Percentiles rank a stretch among this genome's conserved stretches.
These are phyloP conservation scores for Pseudogymnoascus sp. DNA, from an alignment of 2,329 filamentous ascomycete species.

Conservation along the genomic window DNA sequence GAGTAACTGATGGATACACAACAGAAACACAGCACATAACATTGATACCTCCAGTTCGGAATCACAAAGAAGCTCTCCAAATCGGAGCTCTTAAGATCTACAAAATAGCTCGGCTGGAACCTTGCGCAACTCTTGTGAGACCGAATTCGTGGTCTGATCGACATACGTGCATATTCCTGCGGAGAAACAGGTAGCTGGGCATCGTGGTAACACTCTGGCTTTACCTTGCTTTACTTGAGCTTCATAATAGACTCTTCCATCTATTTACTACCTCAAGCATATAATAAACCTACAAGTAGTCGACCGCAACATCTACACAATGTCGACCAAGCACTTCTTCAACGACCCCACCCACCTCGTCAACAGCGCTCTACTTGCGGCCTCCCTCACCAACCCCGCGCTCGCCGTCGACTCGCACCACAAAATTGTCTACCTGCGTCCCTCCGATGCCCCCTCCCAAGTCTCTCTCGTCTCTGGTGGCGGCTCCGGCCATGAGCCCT, in stretches of 20 bases:
- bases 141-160: conserved; percentile 1
- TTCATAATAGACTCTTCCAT: neutral
- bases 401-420: conserved; percentile 70
- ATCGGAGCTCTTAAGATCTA: neutral
- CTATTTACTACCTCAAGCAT: neutral
- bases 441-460: conserved; percentile 44
- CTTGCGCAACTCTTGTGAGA: conserved; percentile 1
- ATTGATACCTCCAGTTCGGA: neutral
- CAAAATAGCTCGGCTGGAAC: neutral
- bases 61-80: neutral
- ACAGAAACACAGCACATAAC: neutral
- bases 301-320: conserved; percentile 20
- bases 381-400: conserved; percentile 79
- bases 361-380: conserved; percentile 64
- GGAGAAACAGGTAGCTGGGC: neutral
- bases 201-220: neutral
- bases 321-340: conserved; percentile 78
- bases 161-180: neutral
- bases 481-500: conserved; percentile 84
- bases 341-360: conserved; percentile 76
- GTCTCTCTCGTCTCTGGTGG: conserved; percentile 85
- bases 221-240: neutral
- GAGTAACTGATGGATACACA: neutral
- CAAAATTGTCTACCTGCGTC: conserved; percentile 77
- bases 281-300: neutral